Evolutionary conservation across 352 stramenopile species (phyloP).

Genomic region (Pythium brassicae): DNA sequence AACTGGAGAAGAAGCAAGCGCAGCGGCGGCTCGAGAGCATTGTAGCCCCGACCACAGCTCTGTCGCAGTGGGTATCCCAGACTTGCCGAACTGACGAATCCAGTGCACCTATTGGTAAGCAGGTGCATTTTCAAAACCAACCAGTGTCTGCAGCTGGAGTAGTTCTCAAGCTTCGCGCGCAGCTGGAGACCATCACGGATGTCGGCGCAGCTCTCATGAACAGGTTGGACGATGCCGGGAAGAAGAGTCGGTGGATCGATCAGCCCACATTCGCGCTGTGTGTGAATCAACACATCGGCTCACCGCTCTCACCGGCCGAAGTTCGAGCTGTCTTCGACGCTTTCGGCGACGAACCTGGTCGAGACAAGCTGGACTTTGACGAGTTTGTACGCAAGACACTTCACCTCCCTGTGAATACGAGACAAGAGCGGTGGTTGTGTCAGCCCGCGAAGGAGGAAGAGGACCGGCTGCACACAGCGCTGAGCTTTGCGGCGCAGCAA

Average conservation of each 20-base stretch:
- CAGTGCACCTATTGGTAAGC: conserved; percentile 14
- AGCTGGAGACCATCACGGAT: conserved; percentile 12
- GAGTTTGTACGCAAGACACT: conserved; percentile 20
- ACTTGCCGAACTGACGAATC: background rate
- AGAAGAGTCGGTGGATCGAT: conserved; percentile 15
- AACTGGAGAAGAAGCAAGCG: conserved; percentile 47
- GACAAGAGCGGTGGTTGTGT: conserved; percentile 1
- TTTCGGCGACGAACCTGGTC: conserved; percentile 17
- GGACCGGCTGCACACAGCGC: conserved; percentile 19
- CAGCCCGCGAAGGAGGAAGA: conserved; percentile 25
- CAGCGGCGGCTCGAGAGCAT: conserved; percentile 17
- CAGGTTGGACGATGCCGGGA: conserved; percentile 9
- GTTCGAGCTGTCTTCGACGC: conserved; percentile 20
- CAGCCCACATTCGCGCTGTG: conserved; percentile 20
- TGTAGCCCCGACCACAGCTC: background rate
- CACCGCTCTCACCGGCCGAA: conserved; percentile 19
- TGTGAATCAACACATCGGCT: conserved; percentile 23
- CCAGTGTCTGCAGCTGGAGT: conserved; percentile 3
- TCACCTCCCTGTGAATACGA: conserved; percentile 1
- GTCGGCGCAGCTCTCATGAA: conserved; percentile 11
- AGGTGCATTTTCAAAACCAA: conserved; percentile 16
- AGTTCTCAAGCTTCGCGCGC: conserved; percentile 13
- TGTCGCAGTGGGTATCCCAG: background rate
- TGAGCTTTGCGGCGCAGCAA: conserved; percentile 25
- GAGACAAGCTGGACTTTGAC: conserved; percentile 20